Base-by-base conservation (phyloP, 2,329 filamentous ascomycete genomes). In the Knufia fluminis region DNA sequence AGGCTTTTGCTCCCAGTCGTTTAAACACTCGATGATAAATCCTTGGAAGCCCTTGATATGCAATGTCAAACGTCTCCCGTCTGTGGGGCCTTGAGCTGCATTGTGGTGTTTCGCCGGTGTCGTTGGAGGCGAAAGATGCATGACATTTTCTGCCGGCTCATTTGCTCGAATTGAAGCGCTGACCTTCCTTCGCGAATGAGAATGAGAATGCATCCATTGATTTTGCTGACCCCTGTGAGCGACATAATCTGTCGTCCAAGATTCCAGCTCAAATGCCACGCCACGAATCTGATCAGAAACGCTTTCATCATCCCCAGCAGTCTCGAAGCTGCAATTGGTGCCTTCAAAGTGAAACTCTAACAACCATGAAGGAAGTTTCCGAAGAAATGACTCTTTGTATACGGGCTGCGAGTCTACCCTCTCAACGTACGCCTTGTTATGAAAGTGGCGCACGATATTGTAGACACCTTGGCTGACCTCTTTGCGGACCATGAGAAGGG, bases 381-480 rank as follows among this genome's bases (percentile, higher is more conserved):
- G 80, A 31, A 98, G 64, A 54, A 94, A 81, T 7, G 49, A 51
- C 8, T 71, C 71, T 50, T 70, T 75, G 33, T 64, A 64, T 3
- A 64, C 65, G 8, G 35, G 28, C 19, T 40, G 26, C 10, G 39
- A 23, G 9, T 35, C 41, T 32, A 76, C 70, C 62, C 78, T 83
- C 52, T 80, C 78, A 2, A 81, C 77, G 54, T 84, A 76, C 8
- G 85, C 76, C 53, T 86, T 80, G 24, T 79, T 80, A 39, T 83
- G 80, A 46, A 96, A 75, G 61, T 97, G 89, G 36, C 82, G 80
- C 12, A 96, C 80, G 54, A 98, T 96, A 64, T 97, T 88, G 20
- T 86, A 86, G 26, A 98, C 75, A 19, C 92, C 94, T 61, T 94
- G 85, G 48, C 84, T 92, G 51, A 98, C 95, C 62, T 98, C 92